Percentiles rank a stretch among this genome's conserved stretches.
Evolutionary conservation across 169 alveolate species (phyloP).

Genomic region (Fabrea salina): DNA sequence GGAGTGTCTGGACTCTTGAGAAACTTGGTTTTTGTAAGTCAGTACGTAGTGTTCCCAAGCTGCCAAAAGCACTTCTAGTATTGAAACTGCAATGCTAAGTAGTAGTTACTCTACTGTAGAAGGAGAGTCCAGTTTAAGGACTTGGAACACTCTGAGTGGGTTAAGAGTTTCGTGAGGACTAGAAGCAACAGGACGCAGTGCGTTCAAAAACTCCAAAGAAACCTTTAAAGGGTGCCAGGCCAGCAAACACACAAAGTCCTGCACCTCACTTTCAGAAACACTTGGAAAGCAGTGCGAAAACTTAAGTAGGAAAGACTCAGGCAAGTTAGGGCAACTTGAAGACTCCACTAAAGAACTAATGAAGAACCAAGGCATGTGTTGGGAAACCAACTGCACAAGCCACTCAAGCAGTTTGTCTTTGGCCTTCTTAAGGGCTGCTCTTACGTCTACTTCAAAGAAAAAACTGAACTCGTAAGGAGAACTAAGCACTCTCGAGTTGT

Average conservation of each 20-base stretch:
- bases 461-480: background rate
- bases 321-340: background rate
- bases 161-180: background rate
- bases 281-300: background rate
- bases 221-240: slow-evolving; percentile 9
- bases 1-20: background rate
- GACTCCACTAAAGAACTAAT: background rate
- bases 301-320: background rate
- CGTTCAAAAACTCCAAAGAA: background rate
- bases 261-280: background rate
- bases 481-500: background rate
- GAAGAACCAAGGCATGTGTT: slow-evolving; percentile 11
- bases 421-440: background rate
- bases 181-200: background rate
- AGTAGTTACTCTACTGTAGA: background rate
- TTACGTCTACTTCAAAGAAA: background rate
- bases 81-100: background rate
- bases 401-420: background rate
- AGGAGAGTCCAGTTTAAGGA: background rate
- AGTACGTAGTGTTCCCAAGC: slow-evolving; percentile 14
- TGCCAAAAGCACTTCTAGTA: slow-evolving; percentile 15
- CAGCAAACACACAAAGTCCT: background rate
- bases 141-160: background rate
- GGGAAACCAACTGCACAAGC: background rate
- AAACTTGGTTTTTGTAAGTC: background rate